Base-by-base conservation (phyloP, 257 asterid species). In the Leonotis leonurus region DNA sequence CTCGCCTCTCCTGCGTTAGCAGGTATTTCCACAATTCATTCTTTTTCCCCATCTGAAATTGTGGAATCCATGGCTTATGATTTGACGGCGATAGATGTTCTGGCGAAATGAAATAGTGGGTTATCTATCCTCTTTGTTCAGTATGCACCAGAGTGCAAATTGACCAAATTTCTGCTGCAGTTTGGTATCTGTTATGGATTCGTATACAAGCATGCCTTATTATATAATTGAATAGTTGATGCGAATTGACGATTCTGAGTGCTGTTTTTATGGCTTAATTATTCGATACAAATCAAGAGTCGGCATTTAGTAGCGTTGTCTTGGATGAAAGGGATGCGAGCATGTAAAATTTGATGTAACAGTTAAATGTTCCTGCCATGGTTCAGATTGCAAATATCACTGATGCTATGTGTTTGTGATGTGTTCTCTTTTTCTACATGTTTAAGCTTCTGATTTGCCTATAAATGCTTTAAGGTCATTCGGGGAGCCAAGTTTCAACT, bases 1-100 rank as follows among this genome's bases (percentile, higher is more conserved):
- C 83, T 67, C 95, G 94, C 70, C 84, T 85, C 67, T 77, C 99
- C 54, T 93, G 96, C 76, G 94, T 80, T 40, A 89, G 99, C 94
- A 93, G 99, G 97, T 85, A 9, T 32, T 36, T 32, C 62, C 8
- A 29, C 16, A 1, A 18, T 41, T 18, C 30, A 32, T 33, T 35
- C 40, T 46, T 44, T 53, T 57, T 40, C 25, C 6, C 53, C 63
- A 22, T 5, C 39, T n/a, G 57, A 3, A 21, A 11, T 51, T 57
- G 6, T 36, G 64, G 65, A 70, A 45, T 45, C 20, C n/a, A 22
- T 27, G 18, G 44, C 8, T 48, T 51, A 6, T 49, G 35, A 8
- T 4, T 30, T 40, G 46, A 30, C 25, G 35, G 56, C 17, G 10
- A 63, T 9, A 30, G 30, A 55, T 30, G 24, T 20, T 21, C 53